Base-by-base conservation (phyloP, 2,329 filamentous ascomycete genomes). In the Fusarium xylarioides region DNA sequence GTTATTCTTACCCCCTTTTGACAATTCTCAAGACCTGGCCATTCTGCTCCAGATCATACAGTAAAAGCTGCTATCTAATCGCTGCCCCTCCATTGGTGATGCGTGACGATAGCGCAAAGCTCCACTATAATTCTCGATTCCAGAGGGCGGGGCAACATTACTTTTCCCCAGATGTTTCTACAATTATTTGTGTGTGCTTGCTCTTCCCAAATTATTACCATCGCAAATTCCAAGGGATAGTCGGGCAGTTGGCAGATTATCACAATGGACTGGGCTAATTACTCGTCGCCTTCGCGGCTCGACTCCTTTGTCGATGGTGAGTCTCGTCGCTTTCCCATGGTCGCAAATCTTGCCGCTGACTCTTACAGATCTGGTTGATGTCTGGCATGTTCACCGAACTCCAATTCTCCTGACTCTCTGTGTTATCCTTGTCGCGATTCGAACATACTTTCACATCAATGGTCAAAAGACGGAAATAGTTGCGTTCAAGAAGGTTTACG, bases 301-400 rank as follows among this genome's bases (percentile, higher is more conserved):
- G 74, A 77, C 38, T 70, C 68, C 16, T 58, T 78, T 61, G 75
- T 78, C 28, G 72, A 77, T 52, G 76, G 76, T 77, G 52, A 71
- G 70, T 50, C 35, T n/a, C n/a, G 6, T 35, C 42, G 16, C 43
- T 57, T 34, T 44, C 18, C 37, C 47, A n/a, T 57, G 26, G 52
- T 60, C 54, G 40, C 65, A 58, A 62, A 49, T 63, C 52, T 23
- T 65, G 65, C 56, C 58, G 46, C 63, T 65, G 47, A 71, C 56
- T 70, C 38, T 47, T 46, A 26, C 56, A 84, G 83, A 82, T 50
- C 55, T 81, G 63, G 76, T 86, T 16, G 83, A 85, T 52, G 64
- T 82, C 15, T 88, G 86, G 86, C 86, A 88, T 71, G 70, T 78
- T 55, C 81, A 86, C 67, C 83, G 86, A 28, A 84, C 84, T 21